Evolutionary conservation across 2,329 filamentous ascomycete genomes (phyloP).

Genomic region (Aspergillus sp.): DNA sequence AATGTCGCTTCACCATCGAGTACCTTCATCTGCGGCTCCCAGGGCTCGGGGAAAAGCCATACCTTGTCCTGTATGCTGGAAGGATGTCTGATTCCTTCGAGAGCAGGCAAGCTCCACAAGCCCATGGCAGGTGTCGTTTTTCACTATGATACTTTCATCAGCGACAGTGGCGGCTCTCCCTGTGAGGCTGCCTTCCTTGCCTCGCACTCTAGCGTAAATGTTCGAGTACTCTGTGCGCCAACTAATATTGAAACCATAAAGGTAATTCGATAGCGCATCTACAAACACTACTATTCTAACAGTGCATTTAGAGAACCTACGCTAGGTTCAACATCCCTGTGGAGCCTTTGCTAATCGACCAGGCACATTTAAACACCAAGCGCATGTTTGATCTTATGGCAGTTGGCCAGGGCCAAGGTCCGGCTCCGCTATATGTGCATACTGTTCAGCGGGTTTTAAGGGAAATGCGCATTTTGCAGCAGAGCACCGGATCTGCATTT

Average conservation of each 20-base stretch:
- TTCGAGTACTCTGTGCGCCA: conserved; percentile 56
- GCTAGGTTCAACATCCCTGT: conserved; percentile 48
- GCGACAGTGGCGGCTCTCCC: conserved; percentile 49
- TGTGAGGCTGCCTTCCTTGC: conserved; percentile 63
- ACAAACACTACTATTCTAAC: not conserved
- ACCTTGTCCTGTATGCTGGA: conserved; percentile 43
- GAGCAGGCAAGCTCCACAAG: conserved; percentile 34
- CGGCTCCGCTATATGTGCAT: conserved; percentile 55
- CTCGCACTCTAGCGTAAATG: conserved; percentile 44
- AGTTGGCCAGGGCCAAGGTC: conserved; percentile 44
- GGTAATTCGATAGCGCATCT: not conserved
- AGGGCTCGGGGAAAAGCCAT: conserved; percentile 56
- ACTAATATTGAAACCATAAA: conserved; percentile 46
- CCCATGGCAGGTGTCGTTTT: conserved; percentile 62
- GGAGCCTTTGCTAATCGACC: conserved; percentile 52
- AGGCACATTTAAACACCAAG: conserved; percentile 56
- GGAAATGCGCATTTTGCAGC: conserved; percentile 48
- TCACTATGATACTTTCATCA: conserved; percentile 61
- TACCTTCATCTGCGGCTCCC: conserved; percentile 59
- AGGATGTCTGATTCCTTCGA: conserved; percentile 54
- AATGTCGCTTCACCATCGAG: conserved; percentile 19
- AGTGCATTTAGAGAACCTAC: conserved; percentile 36
- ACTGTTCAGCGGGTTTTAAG: conserved; percentile 58
- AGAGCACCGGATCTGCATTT: conserved; percentile 42
- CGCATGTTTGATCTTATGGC: conserved; percentile 64